Evolutionary conservation across 2,329 filamentous ascomycete genomes (phyloP).

Genomic region (Diaporthe sp.): DNA sequence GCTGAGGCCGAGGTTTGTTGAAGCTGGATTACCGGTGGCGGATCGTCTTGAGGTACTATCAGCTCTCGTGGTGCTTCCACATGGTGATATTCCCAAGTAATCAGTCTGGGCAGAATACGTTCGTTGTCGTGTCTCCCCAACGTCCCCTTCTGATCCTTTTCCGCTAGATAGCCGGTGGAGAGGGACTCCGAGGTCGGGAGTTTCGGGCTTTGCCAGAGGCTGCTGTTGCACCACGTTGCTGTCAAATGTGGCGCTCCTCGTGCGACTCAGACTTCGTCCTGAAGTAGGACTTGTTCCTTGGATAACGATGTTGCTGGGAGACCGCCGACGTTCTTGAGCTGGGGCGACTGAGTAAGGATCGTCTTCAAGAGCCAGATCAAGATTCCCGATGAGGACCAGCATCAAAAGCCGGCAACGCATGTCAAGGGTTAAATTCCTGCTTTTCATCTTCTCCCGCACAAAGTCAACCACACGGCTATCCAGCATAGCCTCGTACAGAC

Average conservation of each 20-base stretch:
- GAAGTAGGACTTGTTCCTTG: constrained; percentile 15
- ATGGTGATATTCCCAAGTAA: neutral
- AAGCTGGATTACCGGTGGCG: neutral
- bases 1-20: neutral
- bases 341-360: constrained; percentile 1
- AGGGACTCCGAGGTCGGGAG: neutral
- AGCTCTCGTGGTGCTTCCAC: neutral
- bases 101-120: neutral
- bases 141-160: neutral
- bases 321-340: constrained; percentile 24
- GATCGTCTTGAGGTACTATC: neutral
- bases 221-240: neutral
- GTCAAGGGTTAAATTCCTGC: constrained; percentile 44
- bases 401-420: constrained; percentile 45
- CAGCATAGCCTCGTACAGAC: constrained; percentile 49
- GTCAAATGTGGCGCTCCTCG: neutral
- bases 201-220: neutral
- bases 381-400: constrained; percentile 49
- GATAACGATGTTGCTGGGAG: constrained; percentile 9
- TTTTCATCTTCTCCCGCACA: constrained; percentile 43
- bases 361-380: constrained; percentile 44
- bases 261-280: neutral
- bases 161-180: neutral
- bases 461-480: constrained; percentile 47
- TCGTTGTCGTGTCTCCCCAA: neutral